Base-by-base conservation (phyloP, 2,329 filamentous ascomycete genomes). In the Botrytis sinoallii region DNA sequence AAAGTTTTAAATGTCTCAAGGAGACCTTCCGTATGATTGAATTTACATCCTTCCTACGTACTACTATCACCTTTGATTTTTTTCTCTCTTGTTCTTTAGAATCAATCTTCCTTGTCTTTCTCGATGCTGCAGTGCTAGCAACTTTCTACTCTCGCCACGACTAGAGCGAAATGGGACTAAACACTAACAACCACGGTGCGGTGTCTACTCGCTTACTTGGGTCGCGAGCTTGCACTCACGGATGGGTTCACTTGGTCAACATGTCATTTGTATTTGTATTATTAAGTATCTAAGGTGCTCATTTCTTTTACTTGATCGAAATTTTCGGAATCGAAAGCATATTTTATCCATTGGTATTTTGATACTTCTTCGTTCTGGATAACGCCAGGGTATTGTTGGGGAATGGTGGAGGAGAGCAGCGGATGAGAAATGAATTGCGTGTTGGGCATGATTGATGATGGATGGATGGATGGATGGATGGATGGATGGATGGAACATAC, bases 211-310 rank as follows among this genome's bases (percentile, higher is more conserved):
- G 14, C 29, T 25, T 29, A 44, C 40, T 32, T 18, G 25, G 38
- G 6, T 42, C 29, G 61, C 38, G 25, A 44, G 38, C n/a, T 20
- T 64, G 16, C n/a, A 40, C 42, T 44, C 38, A 42, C 38, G 35
- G 35, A n/a, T 63, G 22, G 22, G 12, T 40, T 16, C 14, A 7
- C 60, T 63, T 63, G 35, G 25, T 40, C 14, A n/a, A 40, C 38
- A 40, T 63, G 60, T 61, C 38, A 64, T 29, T 42, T 64, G 61
- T 64, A 64, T 64, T 42, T 64, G 61, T 64, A 64, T 64, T 64
- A 64, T n/a, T 42, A 64, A n/a, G 38, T 44, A 40, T 29, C 40
- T 6, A 44, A n/a, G 61, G 61, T 64, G 29, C 38, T 29, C 25
- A 12, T 64, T 64, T 64, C n/a, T 40, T 42, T 32, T 64, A 4